phyloP scores from a whole-genome alignment of 495 filamentous ascomycete genomes.

The Daldinia caldariorum region DNA sequence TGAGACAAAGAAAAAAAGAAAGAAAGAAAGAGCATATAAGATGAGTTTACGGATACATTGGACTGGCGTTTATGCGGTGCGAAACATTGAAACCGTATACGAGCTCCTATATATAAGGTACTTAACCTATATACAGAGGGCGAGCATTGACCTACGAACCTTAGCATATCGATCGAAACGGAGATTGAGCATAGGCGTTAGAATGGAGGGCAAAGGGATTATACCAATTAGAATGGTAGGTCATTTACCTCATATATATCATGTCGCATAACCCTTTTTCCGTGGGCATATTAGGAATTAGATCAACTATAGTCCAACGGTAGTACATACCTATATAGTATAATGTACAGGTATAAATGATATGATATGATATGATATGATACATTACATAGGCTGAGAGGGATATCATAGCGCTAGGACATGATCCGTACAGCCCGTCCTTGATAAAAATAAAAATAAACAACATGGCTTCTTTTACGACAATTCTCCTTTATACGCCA shows the following conservation, averaged over 20 bases:
- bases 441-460: not conserved
- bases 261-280: too few relatives aligned
- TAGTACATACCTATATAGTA: not conserved
- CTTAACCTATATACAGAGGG: not conserved
- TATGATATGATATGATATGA: not conserved
- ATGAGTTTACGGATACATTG: not conserved
- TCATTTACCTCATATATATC: too few relatives aligned
- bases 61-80: not conserved
- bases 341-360: not conserved
- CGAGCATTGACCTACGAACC: not conserved
- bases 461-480: not conserved
- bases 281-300: not conserved
- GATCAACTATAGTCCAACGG: not conserved
- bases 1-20: too few relatives aligned
- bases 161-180: not conserved
- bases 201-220: not conserved
- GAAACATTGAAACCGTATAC: not conserved
- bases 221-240: not conserved
- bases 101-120: too few relatives aligned
- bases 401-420: slow-evolving; percentile 22
- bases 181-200: not conserved
- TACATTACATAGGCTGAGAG: not conserved
- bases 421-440: not conserved
- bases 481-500: not conserved
- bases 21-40: not conserved